Evolutionary conservation across 148 eudicot genomes (phyloP).

Genomic region (Chenopodium berlandieri): DNA sequence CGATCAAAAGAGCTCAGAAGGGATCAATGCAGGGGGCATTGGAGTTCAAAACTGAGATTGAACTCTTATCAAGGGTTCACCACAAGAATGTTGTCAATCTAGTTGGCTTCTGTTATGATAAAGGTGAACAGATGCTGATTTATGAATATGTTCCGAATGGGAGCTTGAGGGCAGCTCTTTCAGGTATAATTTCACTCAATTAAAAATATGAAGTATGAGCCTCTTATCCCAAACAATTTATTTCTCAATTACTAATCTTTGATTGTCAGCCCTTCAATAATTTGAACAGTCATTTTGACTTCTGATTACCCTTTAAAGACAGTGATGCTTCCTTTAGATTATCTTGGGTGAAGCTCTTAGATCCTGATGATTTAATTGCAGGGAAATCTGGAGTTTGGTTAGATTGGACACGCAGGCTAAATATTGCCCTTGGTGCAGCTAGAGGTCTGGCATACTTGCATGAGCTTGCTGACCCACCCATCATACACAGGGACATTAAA

Average conservation of each 20-base stretch:
- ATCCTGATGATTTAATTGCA: constrained; percentile 25
- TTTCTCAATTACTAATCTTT: no score
- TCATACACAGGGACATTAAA: constrained; percentile 88
- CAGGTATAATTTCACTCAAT: constrained; percentile 41
- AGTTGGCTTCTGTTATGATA: constrained; percentile 86
- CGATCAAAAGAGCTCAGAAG: constrained; percentile 76
- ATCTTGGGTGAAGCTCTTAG: neutral
- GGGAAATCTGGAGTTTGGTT: constrained; percentile 72
- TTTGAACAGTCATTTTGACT: neutral
- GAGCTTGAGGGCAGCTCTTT: constrained; percentile 65
- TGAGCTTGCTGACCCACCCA: constrained; percentile 89
- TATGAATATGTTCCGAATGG: constrained; percentile 89
- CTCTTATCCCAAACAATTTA: no score
- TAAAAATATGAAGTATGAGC: no score
- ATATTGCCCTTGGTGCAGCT: constrained; percentile 79
- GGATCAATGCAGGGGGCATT: constrained; percentile 83
- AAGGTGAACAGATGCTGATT: constrained; percentile 82
- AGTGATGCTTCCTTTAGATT: neutral
- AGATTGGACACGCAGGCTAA: constrained; percentile 75
- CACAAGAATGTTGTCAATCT: constrained; percentile 86
- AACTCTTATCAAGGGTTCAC: constrained; percentile 92
- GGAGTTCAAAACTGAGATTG: constrained; percentile 94
- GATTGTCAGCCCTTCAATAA: no score
- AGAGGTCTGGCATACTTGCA: constrained; percentile 90
- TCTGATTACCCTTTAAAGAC: neutral